Conservation (phyloP, 164 flowering plant genomes). For the Euptelea pleiosperma region DNA sequence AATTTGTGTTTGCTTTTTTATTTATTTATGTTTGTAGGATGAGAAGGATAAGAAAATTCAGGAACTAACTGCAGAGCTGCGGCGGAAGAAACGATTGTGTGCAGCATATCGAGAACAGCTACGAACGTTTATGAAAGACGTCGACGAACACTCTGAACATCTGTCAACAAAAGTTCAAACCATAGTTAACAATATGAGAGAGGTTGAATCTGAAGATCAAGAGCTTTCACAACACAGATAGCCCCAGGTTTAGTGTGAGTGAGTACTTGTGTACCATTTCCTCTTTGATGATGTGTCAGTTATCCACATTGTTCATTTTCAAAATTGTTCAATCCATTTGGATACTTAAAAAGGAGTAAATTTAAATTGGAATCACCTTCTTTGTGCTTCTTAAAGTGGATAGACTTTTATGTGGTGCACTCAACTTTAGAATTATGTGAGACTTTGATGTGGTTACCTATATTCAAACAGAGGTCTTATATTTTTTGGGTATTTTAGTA, state of each 20-base stretch:
- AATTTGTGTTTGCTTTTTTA: neutral
- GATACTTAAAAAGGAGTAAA: neutral
- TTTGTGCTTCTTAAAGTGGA: neutral
- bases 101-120: constrained; percentile 21
- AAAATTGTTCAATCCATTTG: neutral
- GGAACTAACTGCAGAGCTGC: constrained; percentile 24
- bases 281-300: neutral
- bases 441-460: no score
- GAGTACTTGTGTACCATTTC: neutral
- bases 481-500: no score
- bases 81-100: constrained; percentile 14
- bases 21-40: constrained; percentile 15
- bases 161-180: constrained; percentile 16
- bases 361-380: neutral
- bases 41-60: constrained; percentile 24
- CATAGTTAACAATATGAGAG: constrained; percentile 12
- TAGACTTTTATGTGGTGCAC: neutral
- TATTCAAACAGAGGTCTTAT: no score
- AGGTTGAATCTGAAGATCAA: constrained; percentile 13
- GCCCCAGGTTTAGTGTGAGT: neutral
- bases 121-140: constrained; percentile 15
- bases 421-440: neutral
- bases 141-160: constrained; percentile 23
- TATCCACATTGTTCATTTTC: neutral
- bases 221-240: constrained; percentile 4